Evolutionary conservation across 31 red algal genomes (phyloP).

Genomic region (Bonnemaisonia californica): DNA sequence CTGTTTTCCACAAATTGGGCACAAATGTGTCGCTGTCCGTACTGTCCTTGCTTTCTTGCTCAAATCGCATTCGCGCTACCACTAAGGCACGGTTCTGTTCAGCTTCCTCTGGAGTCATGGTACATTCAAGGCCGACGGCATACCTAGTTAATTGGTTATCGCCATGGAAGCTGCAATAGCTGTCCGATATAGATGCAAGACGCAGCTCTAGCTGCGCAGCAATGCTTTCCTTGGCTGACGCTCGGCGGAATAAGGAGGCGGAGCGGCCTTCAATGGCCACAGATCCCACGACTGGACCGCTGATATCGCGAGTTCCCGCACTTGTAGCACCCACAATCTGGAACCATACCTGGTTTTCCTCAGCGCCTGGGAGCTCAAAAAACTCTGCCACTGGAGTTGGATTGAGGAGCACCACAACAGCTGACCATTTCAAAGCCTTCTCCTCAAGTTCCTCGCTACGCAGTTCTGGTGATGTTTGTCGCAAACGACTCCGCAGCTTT

Average conservation of each 20-base stretch:
- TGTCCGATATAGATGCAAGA: constrained; percentile 45
- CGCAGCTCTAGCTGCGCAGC: constrained; percentile 36
- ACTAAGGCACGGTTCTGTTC: constrained; percentile 4
- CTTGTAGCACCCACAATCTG: constrained; percentile 43
- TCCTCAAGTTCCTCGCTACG: constrained; percentile 9
- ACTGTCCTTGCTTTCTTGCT: background rate
- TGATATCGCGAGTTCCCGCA: constrained; percentile 40
- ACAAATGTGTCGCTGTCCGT: background rate
- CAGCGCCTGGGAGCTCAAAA: constrained; percentile 62
- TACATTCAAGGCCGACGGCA: constrained; percentile 42
- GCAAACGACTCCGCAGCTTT: constrained; percentile 9
- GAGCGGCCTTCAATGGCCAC: constrained; percentile 51
- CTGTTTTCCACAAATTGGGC: background rate
- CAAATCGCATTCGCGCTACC: constrained; percentile 18
- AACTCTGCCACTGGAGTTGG: constrained; percentile 66
- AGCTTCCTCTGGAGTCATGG: constrained; percentile 8
- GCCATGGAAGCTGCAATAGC: constrained; percentile 51
- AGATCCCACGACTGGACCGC: constrained; percentile 29
- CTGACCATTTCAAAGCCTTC: constrained; percentile 55
- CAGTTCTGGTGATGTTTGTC: background rate
- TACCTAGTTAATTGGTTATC: constrained; percentile 56
- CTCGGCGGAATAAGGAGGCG: constrained; percentile 38
- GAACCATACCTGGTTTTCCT: constrained; percentile 46
- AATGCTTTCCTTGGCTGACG: constrained; percentile 29
- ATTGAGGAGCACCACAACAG: constrained; percentile 77